Conservation (phyloP, 345 rosid species). For the Eutrema heterophyllum region DNA sequence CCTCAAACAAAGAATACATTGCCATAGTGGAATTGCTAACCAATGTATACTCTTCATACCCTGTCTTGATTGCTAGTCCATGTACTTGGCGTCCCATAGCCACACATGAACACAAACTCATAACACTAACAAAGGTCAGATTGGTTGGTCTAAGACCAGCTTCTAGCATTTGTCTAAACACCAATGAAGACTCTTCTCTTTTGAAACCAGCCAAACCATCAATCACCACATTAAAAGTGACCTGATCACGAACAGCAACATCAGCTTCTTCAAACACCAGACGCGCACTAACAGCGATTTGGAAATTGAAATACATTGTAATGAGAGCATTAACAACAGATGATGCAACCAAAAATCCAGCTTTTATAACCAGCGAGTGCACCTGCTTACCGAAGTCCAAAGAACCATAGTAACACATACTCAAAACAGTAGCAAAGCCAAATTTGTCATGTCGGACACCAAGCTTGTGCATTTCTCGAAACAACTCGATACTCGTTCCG, state of each 20-base stretch:
- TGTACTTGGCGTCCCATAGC: constrained; percentile 43
- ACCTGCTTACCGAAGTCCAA: constrained; percentile 57
- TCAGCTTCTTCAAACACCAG: constrained; percentile 49
- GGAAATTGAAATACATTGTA: constrained; percentile 58
- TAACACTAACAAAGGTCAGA: constrained; percentile 50
- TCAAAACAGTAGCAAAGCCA: constrained; percentile 62
- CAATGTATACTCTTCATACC: constrained; percentile 47
- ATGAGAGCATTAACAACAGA: constrained; percentile 63
- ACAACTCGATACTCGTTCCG: constrained; percentile 43
- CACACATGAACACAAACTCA: constrained; percentile 44
- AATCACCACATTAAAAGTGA: constrained; percentile 68
- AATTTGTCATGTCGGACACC: constrained; percentile 59
- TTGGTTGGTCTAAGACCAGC: constrained; percentile 51
- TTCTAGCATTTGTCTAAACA: constrained; percentile 48
- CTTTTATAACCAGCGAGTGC: constrained; percentile 53
- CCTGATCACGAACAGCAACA: constrained; percentile 37
- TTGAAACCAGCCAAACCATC: constrained; percentile 48
- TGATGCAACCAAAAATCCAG: constrained; percentile 40
- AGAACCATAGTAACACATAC: constrained; percentile 40
- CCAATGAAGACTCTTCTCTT: constrained; percentile 38
- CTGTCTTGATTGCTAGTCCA: constrained; percentile 48
- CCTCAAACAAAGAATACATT: constrained; percentile 51
- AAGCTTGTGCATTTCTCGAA: constrained; percentile 49
- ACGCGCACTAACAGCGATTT: constrained; percentile 33
- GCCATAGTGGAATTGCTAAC: constrained; percentile 57